Percentiles rank a stretch among this genome's conserved stretches.
Conservation (phyloP, 768 basidiomycete species). For the Rhodosporidiobolus sp. region DNA sequence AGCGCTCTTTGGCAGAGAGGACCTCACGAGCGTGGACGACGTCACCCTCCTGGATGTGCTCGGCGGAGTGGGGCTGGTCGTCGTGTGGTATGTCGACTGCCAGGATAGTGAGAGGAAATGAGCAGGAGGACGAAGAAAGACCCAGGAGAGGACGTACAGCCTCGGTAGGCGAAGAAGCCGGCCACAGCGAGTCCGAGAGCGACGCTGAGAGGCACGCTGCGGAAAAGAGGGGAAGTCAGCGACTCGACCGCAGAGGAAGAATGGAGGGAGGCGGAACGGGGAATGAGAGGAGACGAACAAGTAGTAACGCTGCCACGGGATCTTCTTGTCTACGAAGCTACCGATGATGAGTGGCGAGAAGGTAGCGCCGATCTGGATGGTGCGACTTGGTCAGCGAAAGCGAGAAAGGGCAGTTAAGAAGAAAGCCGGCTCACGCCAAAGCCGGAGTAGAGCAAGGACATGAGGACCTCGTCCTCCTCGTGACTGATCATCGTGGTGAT, state of each 20-base stretch:
- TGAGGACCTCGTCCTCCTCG: constrained; percentile 30
- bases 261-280: too few relatives aligned
- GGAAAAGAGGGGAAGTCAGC: too few relatives aligned
- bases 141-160: too few relatives aligned
- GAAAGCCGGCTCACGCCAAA: constrained; percentile 9
- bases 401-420: too few relatives aligned
- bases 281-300: neutral
- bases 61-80: constrained; percentile 23
- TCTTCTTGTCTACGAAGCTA: constrained; percentile 24
- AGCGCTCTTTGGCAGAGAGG: constrained; percentile 20
- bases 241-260: too few relatives aligned
- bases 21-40: constrained; percentile 23
- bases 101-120: too few relatives aligned
- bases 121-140: too few relatives aligned
- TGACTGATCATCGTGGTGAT: constrained; percentile 36
- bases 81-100: constrained; percentile 25
- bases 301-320: constrained; percentile 25
- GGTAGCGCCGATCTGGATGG: constrained; percentile 30
- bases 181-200: constrained; percentile 22
- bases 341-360: constrained; percentile 40
- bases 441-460: constrained; percentile 23
- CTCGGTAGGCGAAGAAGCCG: constrained; percentile 30
- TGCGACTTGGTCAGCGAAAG: neutral
- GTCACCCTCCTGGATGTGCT: constrained; percentile 1
- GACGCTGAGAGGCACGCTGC: constrained; percentile 18